Conservation (phyloP, 257 asterid species). For the Solanum bulbocastanum region DNA sequence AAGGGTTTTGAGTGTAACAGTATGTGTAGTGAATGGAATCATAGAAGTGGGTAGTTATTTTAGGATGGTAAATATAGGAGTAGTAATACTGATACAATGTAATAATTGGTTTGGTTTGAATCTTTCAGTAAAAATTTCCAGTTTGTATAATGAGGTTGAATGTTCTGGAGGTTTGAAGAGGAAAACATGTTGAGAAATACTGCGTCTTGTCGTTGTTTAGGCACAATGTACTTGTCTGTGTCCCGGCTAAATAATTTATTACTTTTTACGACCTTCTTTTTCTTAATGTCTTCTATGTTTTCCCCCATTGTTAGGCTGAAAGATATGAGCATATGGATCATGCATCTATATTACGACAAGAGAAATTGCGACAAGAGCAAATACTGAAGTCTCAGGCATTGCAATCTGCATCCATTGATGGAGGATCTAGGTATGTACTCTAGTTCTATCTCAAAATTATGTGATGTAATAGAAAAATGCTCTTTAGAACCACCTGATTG, state of each 20-base stretch:
- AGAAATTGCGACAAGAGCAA: slow-evolving; percentile 69
- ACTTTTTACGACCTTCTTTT: not conserved
- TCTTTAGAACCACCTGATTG: not conserved
- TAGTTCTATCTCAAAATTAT: not conserved
- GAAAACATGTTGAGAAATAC: not conserved
- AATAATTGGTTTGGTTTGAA: not conserved
- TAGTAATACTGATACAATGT: not conserved
- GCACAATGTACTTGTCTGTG: not conserved
- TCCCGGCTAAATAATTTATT: not conserved
- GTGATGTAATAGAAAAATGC: not conserved
- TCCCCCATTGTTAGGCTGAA: slow-evolving; percentile 32
- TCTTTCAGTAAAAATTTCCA: not conserved
- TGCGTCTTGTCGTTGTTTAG: not conserved
- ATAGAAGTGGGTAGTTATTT: not conserved
- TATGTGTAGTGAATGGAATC: not conserved
- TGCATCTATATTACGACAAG: slow-evolving; percentile 55
- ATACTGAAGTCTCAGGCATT: slow-evolving; percentile 63
- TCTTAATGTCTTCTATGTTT: not conserved
- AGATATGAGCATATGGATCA: slow-evolving; percentile 67
- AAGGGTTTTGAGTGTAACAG: not conserved
- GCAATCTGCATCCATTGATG: slow-evolving; percentile 67
- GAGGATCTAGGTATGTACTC: slow-evolving; percentile 62
- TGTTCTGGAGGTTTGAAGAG: not conserved
- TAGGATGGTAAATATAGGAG: not conserved
- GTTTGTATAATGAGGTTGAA: not conserved